Base-by-base conservation (phyloP, 202 grass and related monocot species). In the Carex sylvatica region DNA sequence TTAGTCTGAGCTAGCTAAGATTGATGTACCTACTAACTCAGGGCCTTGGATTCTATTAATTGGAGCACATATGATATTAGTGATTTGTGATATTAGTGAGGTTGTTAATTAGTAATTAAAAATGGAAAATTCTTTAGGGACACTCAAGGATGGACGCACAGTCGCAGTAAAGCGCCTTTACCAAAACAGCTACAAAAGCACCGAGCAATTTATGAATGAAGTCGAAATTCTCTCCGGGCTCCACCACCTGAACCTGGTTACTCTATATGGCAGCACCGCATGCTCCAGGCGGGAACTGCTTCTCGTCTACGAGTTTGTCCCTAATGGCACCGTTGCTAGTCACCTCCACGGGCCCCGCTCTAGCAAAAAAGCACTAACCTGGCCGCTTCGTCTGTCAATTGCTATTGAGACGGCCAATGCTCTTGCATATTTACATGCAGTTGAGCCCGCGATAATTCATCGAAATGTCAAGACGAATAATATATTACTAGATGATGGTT, bases 141-240 rank as follows among this genome's bases (percentile, higher is more conserved):
- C 88, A 49, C 92, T 98, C 4, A 80, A 62, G n/a, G 95, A 98
- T 75, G 92, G 92, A 14, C 87, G 89, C 38, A 84, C 81, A 18
- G 95, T 98, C 3, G 95, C 92, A 15, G 89, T 98, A 31, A 98
- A 98, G 78, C 88, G 91, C 70, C 89, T 98, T 0, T 95, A 95
- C 82, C 87, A 90, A 58, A 91, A 93, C 19, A 98, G 87, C 58
- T 93, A 91, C 62, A 91, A 26, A 65, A 42, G 87, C 16, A 83
- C 90, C 0, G 95, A 95, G 78, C 95, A 95, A n/a, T 98, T 98
- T 83, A n/a, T 90, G 61, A 95, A 95, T 8, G 92, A 98, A 84
- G 92, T 98, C n/a, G 56, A 90, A 58, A 95, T 98, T 56, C 80
- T 98, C 31, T 98, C 95, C 10, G 28, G 55, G 3, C 67, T 98